Conservation (phyloP, 495 filamentous ascomycete genomes). For the Poronia punctata region DNA sequence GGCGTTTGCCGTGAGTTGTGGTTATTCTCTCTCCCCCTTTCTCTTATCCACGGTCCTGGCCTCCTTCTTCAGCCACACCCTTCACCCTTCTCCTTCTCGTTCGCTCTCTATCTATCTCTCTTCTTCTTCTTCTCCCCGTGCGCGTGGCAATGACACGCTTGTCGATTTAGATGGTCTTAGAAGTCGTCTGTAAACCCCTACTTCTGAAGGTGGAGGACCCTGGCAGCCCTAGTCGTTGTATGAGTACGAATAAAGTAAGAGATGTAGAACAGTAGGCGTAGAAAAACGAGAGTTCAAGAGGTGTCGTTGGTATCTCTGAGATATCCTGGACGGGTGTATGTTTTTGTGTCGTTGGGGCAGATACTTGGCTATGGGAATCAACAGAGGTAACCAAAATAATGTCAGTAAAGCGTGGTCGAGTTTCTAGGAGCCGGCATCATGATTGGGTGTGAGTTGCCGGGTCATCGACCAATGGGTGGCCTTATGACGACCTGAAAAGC, state of each 20-base stretch:
- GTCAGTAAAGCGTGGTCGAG: slow-evolving; percentile 28
- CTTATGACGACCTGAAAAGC: slow-evolving; percentile 24
- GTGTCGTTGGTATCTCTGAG: slow-evolving; percentile 9
- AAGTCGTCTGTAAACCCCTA: too few relatives aligned
- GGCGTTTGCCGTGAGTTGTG: too few relatives aligned
- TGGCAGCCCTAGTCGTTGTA: neutral
- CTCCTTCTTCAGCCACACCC: too few relatives aligned
- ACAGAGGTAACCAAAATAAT: slow-evolving; percentile 21
- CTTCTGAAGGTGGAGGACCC: too few relatives aligned
- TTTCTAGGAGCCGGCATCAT: slow-evolving; percentile 31
- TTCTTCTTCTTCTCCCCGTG: too few relatives aligned
- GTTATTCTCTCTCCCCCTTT: too few relatives aligned
- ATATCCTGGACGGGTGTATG: slow-evolving; percentile 9
- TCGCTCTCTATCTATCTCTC: too few relatives aligned
- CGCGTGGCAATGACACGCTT: too few relatives aligned
- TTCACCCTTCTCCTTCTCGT: too few relatives aligned
- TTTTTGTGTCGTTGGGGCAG: slow-evolving; percentile 9
- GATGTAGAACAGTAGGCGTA: too few relatives aligned
- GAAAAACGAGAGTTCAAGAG: slow-evolving; percentile 8
- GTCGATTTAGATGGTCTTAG: too few relatives aligned
- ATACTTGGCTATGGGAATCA: slow-evolving; percentile 15
- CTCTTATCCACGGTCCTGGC: too few relatives aligned
- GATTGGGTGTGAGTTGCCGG: slow-evolving; percentile 31
- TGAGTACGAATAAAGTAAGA: slow-evolving; percentile 3
- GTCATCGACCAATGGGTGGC: slow-evolving; percentile 33